Percentiles rank a stretch among this genome's conserved stretches.
phyloP scores from a whole-genome alignment of 306 rosid species.

The Pachyrhizus erosus region DNA sequence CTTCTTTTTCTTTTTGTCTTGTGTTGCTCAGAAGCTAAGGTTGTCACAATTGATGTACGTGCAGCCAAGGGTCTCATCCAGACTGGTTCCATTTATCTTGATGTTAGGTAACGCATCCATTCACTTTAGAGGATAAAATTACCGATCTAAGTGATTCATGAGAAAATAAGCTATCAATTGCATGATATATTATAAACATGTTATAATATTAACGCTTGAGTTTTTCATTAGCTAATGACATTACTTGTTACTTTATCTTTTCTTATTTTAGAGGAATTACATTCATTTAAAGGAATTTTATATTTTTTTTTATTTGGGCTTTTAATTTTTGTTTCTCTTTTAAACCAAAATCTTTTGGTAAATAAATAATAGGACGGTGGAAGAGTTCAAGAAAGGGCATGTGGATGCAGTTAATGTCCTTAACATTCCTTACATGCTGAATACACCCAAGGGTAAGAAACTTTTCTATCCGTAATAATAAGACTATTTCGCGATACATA shows the following conservation, averaged over 20 bases:
- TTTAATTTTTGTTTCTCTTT: neutral
- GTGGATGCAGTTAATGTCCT: slow-evolving; percentile 63
- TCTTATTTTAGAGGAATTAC: too few relatives aligned
- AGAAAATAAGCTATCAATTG: too few relatives aligned
- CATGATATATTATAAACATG: too few relatives aligned
- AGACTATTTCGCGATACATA: neutral
- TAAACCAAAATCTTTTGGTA: slow-evolving; percentile 13
- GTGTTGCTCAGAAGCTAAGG: slow-evolving; percentile 54
- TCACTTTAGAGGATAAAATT: too few relatives aligned
- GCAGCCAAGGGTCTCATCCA: slow-evolving; percentile 63
- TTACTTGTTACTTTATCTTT: too few relatives aligned
- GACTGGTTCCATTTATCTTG: slow-evolving; percentile 70
- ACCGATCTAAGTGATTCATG: too few relatives aligned
- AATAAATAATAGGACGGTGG: slow-evolving; percentile 61
- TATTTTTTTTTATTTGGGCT: neutral
- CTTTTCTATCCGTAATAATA: neutral
- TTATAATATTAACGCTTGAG: too few relatives aligned
- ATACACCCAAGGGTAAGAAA: slow-evolving; percentile 65
- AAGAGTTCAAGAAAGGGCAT: slow-evolving; percentile 74
- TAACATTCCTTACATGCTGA: slow-evolving; percentile 79
- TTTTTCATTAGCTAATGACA: too few relatives aligned
- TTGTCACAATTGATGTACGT: slow-evolving; percentile 69
- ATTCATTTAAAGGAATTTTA: neutral
- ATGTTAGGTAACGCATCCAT: slow-evolving; percentile 65
- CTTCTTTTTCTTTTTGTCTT: slow-evolving; percentile 44